A percentile compares a stretch with the other conserved stretches of the same genome.
Conservation (phyloP, 202 grass and related monocot species). For the Alloteropsis angusta region DNA sequence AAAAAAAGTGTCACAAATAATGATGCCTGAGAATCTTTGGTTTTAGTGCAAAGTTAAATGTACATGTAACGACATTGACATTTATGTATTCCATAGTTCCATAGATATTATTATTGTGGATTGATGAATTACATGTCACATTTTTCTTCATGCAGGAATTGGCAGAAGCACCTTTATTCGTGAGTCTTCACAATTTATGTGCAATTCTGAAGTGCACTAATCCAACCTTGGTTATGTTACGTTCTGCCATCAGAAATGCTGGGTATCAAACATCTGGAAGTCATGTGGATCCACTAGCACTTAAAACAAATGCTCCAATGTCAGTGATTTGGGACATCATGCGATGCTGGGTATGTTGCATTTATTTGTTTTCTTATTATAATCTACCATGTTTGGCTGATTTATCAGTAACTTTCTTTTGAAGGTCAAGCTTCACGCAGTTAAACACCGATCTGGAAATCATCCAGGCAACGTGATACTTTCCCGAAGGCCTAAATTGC, state of each 20-base stretch:
- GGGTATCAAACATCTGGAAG: slow-evolving; percentile 59
- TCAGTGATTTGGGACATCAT: slow-evolving; percentile 68
- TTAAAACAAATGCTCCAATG: slow-evolving; percentile 65
- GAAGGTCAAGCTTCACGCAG: slow-evolving; percentile 48
- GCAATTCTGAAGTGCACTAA: slow-evolving; percentile 53
- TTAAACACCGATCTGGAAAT: slow-evolving; percentile 39
- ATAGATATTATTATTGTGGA: background rate
- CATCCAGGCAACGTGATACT: slow-evolving; percentile 46
- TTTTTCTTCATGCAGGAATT: slow-evolving; percentile 43
- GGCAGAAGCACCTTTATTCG: slow-evolving; percentile 46
- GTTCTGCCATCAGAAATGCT: slow-evolving; percentile 57
- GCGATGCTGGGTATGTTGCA: slow-evolving; percentile 50
- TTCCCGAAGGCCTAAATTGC: slow-evolving; percentile 38
- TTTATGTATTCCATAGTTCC: background rate
- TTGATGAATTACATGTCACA: background rate
- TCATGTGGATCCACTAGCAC: slow-evolving; percentile 57
- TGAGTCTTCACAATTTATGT: slow-evolving; percentile 57
- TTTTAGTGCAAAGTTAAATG: background rate
- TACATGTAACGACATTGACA: background rate
- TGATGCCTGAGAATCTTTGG: background rate
- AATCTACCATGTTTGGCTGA: background rate
- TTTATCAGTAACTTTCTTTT: background rate
- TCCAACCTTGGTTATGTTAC: slow-evolving; percentile 41
- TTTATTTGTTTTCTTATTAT: background rate
- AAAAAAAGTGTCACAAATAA: background rate